Conservation (phyloP, 768 basidiomycete genomes). For the Suillus bovinus region DNA sequence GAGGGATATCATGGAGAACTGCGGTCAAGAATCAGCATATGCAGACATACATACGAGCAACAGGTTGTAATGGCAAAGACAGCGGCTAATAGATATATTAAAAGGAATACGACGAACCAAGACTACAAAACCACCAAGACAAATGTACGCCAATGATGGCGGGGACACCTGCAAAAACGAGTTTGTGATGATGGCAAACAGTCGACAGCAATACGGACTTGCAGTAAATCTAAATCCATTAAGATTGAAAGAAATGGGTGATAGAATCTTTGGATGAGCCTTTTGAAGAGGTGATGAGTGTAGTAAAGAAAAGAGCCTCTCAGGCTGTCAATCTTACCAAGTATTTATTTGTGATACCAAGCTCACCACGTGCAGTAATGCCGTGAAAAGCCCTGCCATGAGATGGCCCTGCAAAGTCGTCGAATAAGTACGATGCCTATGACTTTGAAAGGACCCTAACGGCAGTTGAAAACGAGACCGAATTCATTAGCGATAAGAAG, state of each 20-base stretch:
- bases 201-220: conserved; percentile 23
- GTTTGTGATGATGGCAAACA: conserved; percentile 18
- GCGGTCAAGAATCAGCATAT: conserved; percentile 3
- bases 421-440: too few relatives aligned
- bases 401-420: too few relatives aligned
- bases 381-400: background rate
- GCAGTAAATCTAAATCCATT: conserved; percentile 25
- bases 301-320: background rate
- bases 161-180: conserved; percentile 46
- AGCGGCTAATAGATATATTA: background rate
- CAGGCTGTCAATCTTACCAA: background rate
- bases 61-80: too few relatives aligned
- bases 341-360: background rate
- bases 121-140: conserved; percentile 58
- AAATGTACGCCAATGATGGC: conserved; percentile 58
- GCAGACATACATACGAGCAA: background rate
- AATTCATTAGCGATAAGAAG: too few relatives aligned
- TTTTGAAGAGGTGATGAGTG: background rate
- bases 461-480: too few relatives aligned
- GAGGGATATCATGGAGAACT: conserved; percentile 86
- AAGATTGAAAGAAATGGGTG: background rate
- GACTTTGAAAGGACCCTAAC: too few relatives aligned
- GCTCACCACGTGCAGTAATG: background rate
- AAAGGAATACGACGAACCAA: conserved; percentile 32
- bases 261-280: background rate